Percentiles rank a stretch among this genome's conserved stretches.
Conservation (phyloP, 1,284 basidiomycete genomes). For the Rugosomyces carneus region DNA sequence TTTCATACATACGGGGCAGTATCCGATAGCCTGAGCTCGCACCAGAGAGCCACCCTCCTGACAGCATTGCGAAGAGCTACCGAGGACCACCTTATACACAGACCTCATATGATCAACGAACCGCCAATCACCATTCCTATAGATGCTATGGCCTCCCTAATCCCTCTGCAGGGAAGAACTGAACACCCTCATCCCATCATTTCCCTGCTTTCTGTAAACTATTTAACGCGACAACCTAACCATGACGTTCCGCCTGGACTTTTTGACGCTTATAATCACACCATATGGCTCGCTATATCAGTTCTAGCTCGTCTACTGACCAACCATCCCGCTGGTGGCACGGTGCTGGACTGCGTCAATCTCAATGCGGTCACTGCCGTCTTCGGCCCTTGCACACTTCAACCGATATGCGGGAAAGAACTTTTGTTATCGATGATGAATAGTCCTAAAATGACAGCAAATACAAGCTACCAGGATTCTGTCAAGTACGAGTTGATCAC, state of each 20-base stretch:
- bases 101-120: background rate
- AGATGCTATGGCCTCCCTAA: conserved; percentile 1
- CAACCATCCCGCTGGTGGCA: background rate
- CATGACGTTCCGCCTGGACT: background rate
- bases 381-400: background rate
- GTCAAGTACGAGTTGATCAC: background rate
- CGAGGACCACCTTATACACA: background rate
- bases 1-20: background rate
- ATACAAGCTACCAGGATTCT: conserved; percentile 2
- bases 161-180: background rate
- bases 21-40: background rate
- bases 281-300: background rate
- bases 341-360: background rate
- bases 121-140: background rate
- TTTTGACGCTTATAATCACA: background rate
- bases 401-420: conserved; percentile 1
- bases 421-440: conserved; percentile 4
- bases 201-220: conserved; percentile 2
- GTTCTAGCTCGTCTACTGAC: background rate
- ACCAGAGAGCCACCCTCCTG: background rate
- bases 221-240: conserved; percentile 1
- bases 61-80: background rate
- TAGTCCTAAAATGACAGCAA: background rate
- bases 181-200: background rate
- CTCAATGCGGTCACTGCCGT: background rate